Percentiles rank a stretch among this genome's conserved stretches.
These are phyloP conservation scores for Neurospora sp. DNA, from an alignment of 495 filamentous ascomycete genomes.

Conservation along the genomic window DNA sequence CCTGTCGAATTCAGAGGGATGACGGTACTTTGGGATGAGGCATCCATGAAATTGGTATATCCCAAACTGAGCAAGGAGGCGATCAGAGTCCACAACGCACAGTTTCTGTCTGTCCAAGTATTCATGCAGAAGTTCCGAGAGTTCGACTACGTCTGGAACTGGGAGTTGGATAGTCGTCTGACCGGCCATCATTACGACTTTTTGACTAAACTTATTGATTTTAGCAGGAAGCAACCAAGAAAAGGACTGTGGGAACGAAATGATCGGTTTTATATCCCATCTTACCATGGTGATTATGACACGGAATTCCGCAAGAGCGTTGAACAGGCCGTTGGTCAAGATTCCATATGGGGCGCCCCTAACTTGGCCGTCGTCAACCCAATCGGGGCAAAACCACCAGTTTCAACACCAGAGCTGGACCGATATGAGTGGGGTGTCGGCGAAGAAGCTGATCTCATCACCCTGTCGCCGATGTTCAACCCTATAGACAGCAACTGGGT, in stretches of 20 bases:
- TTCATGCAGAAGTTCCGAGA: slow-evolving; percentile 60
- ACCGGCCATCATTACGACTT: slow-evolving; percentile 65
- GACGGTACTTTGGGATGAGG: slow-evolving; percentile 57
- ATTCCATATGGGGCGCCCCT: slow-evolving; percentile 55
- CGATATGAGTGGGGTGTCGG: slow-evolving; percentile 62
- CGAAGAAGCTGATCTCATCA: slow-evolving; percentile 68
- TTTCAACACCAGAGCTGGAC: slow-evolving; percentile 43
- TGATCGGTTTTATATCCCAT: slow-evolving; percentile 60
- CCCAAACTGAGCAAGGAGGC: slow-evolving; percentile 35
- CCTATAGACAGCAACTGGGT: slow-evolving; percentile 54
- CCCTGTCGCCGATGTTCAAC: slow-evolving; percentile 60
- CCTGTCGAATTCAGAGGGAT: slow-evolving; percentile 59
- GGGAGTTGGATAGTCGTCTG: slow-evolving; percentile 63
- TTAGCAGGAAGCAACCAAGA: slow-evolving; percentile 52
- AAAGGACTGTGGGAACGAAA: slow-evolving; percentile 67
- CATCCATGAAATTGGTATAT: slow-evolving; percentile 48
- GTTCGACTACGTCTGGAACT: slow-evolving; percentile 70
- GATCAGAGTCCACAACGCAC: slow-evolving; percentile 32
- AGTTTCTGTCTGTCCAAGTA: slow-evolving; percentile 52
- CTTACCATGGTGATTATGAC: slow-evolving; percentile 48
- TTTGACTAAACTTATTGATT: slow-evolving; percentile 47
- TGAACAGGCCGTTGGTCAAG: slow-evolving; percentile 30
- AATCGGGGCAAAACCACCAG: slow-evolving; percentile 49
- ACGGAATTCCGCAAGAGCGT: slow-evolving; percentile 42
- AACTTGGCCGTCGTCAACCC: slow-evolving; percentile 43